These are phyloP conservation scores for Linnemannia zychae DNA, from an alignment of 192 early-diverging fungal species.

Conservation along the genomic window DNA sequence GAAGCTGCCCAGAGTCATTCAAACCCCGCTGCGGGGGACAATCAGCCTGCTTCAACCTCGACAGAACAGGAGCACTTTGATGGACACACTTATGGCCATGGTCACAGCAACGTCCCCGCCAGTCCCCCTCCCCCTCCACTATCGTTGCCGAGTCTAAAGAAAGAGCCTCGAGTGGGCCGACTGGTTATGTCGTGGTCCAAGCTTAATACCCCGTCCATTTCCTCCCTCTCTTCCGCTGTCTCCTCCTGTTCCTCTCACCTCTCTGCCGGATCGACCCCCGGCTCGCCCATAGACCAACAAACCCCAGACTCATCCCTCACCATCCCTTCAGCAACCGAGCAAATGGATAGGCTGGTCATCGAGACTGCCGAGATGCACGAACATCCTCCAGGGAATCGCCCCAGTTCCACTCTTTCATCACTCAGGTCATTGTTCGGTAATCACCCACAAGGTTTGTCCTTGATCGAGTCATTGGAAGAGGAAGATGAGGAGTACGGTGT, in stretches of 20 bases:
- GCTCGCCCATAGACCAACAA: conserved; percentile 3
- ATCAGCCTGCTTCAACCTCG: not conserved
- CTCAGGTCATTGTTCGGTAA: conserved; percentile 49
- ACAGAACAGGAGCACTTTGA: conserved; percentile 17
- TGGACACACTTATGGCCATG: conserved; percentile 18
- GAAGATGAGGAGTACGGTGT: conserved; percentile 34
- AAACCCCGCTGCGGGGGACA: not conserved
- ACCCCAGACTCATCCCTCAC: conserved; percentile 5
- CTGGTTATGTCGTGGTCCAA: conserved; percentile 45
- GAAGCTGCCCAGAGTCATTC: not conserved
- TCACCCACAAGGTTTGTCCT: conserved; percentile 46
- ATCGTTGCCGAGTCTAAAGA: not conserved
- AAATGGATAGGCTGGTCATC: not conserved
- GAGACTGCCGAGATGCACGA: not conserved
- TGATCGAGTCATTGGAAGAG: conserved; percentile 48
- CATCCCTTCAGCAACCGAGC: not conserved
- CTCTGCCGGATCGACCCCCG: conserved; percentile 8
- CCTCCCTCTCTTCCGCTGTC: conserved; percentile 4
- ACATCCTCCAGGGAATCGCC: conserved; percentile 1
- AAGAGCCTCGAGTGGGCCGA: conserved; percentile 17
- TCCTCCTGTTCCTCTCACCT: not conserved
- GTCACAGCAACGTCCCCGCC: not conserved
- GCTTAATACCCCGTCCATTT: conserved; percentile 16
- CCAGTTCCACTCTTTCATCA: conserved; percentile 49
- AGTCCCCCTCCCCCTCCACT: not conserved